Conservation (phyloP, 352 stramenopile genomes). For the Aphanomyces cochlioides region DNA sequence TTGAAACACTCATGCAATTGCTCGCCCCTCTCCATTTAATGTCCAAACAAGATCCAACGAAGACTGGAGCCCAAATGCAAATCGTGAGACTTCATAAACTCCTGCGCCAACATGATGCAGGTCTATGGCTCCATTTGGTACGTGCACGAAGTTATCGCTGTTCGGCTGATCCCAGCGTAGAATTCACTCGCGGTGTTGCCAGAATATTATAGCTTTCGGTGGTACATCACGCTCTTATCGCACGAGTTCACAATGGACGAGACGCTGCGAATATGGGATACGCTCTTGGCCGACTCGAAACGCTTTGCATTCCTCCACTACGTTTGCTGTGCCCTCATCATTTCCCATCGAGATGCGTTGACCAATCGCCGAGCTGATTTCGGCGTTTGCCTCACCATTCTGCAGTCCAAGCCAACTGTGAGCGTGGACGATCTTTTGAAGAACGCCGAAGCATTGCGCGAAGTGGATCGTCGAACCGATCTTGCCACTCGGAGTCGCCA, state of each 20-base stretch:
- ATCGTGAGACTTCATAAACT: slow-evolving; percentile 49
- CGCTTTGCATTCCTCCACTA: slow-evolving; percentile 73
- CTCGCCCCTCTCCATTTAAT: slow-evolving; percentile 47
- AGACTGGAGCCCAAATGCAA: slow-evolving; percentile 55
- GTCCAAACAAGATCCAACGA: slow-evolving; percentile 42
- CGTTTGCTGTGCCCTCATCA: slow-evolving; percentile 51
- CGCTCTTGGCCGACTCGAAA: slow-evolving; percentile 52
- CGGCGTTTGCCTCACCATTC: slow-evolving; percentile 12
- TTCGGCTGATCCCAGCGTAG: slow-evolving; percentile 28
- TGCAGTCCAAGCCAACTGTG: slow-evolving; percentile 2
- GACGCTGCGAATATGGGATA: slow-evolving; percentile 61
- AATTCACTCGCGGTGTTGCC: slow-evolving; percentile 59
- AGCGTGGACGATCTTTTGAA: neutral
- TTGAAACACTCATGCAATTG: slow-evolving; percentile 47
- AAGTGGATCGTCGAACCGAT: slow-evolving; percentile 8
- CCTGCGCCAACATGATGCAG: slow-evolving; percentile 56
- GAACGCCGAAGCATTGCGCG: neutral
- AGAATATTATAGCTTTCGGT: slow-evolving; percentile 65
- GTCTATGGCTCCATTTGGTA: slow-evolving; percentile 66
- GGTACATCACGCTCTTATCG: slow-evolving; percentile 65
- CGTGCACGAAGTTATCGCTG: neutral
- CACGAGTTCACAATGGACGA: slow-evolving; percentile 56
- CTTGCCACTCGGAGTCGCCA: neutral
- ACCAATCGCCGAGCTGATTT: slow-evolving; percentile 28
- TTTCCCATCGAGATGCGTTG: slow-evolving; percentile 43